Evolutionary conservation across 2,329 filamentous ascomycete species (phyloP).

Genomic region (Calycina herbarum): DNA sequence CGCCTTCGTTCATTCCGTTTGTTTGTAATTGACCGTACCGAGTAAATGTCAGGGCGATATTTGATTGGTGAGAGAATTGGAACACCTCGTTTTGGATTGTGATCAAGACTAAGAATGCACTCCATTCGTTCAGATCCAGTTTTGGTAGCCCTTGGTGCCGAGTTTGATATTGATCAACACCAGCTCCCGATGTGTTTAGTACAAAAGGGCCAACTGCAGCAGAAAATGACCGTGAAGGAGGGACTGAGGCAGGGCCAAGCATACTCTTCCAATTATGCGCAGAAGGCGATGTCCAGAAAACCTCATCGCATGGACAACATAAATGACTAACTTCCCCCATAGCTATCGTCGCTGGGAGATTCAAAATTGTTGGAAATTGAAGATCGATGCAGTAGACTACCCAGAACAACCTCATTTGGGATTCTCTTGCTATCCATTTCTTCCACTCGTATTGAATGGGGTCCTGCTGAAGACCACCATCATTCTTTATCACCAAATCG

Average conservation of each 20-base stretch:
- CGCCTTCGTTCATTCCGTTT: conserved; percentile 1
- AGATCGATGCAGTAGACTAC: conserved; percentile 29
- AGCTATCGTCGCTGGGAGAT: conserved; percentile 28
- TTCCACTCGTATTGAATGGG: conserved; percentile 23
- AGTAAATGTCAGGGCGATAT: conserved; percentile 25
- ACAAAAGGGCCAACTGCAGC: conserved; percentile 30
- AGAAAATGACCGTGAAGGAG: conserved; percentile 27
- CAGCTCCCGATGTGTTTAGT: conserved; percentile 11
- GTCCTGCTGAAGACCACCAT: background rate
- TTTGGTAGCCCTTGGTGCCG: conserved; percentile 15
- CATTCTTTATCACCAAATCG: background rate
- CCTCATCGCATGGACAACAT: conserved; percentile 30
- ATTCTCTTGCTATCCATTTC: conserved; percentile 27
- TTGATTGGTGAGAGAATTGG: conserved; percentile 25
- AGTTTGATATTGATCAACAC: background rate
- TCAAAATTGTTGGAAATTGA: conserved; percentile 29
- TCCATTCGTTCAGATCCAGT: conserved; percentile 30
- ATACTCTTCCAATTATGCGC: conserved; percentile 30
- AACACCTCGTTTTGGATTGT: conserved; percentile 26
- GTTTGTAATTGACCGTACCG: background rate
- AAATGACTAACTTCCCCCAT: conserved; percentile 28
- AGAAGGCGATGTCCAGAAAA: conserved; percentile 30
- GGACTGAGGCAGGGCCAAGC: conserved; percentile 26
- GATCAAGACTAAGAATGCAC: conserved; percentile 29
- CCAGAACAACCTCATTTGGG: conserved; percentile 29